These are phyloP conservation scores for Debaryomyces sp. DNA, from an alignment of 1,139 yeast species.

Conservation along the genomic window DNA sequence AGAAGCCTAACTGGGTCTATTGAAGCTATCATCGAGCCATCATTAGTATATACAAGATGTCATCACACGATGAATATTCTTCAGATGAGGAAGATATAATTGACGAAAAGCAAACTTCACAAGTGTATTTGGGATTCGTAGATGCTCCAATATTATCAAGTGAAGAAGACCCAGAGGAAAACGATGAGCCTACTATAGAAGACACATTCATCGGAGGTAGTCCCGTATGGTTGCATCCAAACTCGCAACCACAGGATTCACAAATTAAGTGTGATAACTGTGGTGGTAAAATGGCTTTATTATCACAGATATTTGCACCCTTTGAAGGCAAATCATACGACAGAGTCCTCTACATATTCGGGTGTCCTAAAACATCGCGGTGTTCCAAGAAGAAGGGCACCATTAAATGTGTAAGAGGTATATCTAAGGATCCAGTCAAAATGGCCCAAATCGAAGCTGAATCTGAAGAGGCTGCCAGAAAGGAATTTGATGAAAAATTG, in stretches of 20 bases:
- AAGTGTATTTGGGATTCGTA: conserved; percentile 62
- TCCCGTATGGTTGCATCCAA: conserved; percentile 60
- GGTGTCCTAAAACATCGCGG: conserved; percentile 56
- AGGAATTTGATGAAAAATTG: conserved; percentile 44
- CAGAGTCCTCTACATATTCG: conserved; percentile 77
- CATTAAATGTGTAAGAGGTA: conserved; percentile 74
- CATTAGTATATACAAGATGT: conserved; percentile 18
- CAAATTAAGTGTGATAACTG: conserved; percentile 68
- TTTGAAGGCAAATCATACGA: conserved; percentile 73
- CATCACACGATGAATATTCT: conserved; percentile 42
- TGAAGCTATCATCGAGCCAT: neutral
- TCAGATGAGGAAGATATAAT: conserved; percentile 44
- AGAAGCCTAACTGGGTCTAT: neutral
- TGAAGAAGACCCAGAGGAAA: conserved; percentile 34
- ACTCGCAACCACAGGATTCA: conserved; percentile 56
- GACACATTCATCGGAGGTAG: conserved; percentile 83
- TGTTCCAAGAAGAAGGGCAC: conserved; percentile 75
- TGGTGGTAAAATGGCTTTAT: conserved; percentile 58
- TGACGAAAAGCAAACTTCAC: conserved; percentile 24
- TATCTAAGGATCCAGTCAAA: conserved; percentile 57
- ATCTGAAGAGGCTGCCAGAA: conserved; percentile 35
- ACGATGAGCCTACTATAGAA: conserved; percentile 57
- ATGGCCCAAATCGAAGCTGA: conserved; percentile 43
- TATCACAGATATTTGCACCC: conserved; percentile 82
- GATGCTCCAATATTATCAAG: conserved; percentile 46